Percentiles rank a stretch among this genome's conserved stretches.
phyloP scores from a whole-genome alignment of 352 stramenopile genomes.

The Blastocystis sp. region DNA sequence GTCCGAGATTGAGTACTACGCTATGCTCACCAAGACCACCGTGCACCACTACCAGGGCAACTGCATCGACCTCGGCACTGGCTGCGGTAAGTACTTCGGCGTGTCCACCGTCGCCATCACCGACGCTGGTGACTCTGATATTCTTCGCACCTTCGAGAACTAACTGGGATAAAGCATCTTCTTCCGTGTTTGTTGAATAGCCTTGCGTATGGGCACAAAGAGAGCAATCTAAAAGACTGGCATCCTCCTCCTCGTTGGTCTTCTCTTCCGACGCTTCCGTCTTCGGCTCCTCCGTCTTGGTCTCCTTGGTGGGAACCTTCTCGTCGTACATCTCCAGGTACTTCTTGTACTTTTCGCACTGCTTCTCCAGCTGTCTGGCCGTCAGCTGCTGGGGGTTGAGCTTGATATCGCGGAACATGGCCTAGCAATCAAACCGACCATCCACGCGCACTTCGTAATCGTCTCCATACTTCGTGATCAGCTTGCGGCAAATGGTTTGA shows the following conservation, averaged over 20 bases:
- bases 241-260: background rate
- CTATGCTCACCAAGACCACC: conserved; percentile 95
- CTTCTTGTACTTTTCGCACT: conserved; percentile 3
- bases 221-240: conserved; percentile 29
- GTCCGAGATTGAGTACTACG: conserved; percentile 99
- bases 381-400: conserved; percentile 25
- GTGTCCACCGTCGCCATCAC: conserved; percentile 91
- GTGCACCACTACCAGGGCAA: conserved; percentile 96
- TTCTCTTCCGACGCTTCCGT: background rate
- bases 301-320: background rate
- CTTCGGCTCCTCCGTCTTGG: background rate
- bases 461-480: conserved; percentile 47
- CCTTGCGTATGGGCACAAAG: conserved; percentile 6
- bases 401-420: conserved; percentile 54
- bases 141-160: conserved; percentile 78
- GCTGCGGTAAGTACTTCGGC: conserved; percentile 98
- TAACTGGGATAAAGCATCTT: background rate
- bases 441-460: conserved; percentile 13
- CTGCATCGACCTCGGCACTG: conserved; percentile 97
- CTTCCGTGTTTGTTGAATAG: conserved; percentile 8
- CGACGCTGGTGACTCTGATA: conserved; percentile 97
- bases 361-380: conserved; percentile 3
- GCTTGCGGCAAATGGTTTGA: background rate
- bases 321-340: background rate
- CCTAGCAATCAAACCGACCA: background rate